Base-by-base conservation (phyloP, 2,329 filamentous ascomycete genomes). In the Sclerotinia glacialis region DNA sequence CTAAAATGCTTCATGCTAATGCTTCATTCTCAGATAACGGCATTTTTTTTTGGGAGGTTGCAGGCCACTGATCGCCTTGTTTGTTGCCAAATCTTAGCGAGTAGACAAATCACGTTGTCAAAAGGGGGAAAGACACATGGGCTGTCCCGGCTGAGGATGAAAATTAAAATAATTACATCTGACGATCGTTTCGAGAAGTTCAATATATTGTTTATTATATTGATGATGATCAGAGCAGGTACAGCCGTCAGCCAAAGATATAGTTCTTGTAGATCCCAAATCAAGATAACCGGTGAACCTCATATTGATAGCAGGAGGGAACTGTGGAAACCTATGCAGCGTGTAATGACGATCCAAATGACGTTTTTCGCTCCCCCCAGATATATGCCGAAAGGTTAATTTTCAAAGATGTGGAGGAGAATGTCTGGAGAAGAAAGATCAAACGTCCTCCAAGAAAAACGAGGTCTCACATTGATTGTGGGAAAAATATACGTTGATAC, bases 341-440 rank as follows among this genome's bases (percentile, higher is more conserved):
- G 5, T 34, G 18, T 53, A 28, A 53, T 53, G 28, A 21, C 16
- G 21, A 54, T 54, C n/a, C 21, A 21, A 37, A 37, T 37, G 50
- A 53, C 52, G 12, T 26, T 28, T 23, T 55, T 28, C 28, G 26
- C 52, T 37, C 34, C 34, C 31, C 52, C 52, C 52, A 34, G 28
- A 37, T 7, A 55, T 54, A 40, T 55, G 12, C 31, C 31, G n/a
- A 55, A 16, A 40, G 52, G 52, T 23, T 55, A n/a, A 8, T 5
- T 34, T n/a, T 37, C 28, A 37, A 28, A 40, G 37, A 14, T 5
- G 37, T 40, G 11, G 31, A 23, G 52, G 34, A 23, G 31, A 54
- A 54, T 54, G 7, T 21, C 31, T 37, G 31, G 52, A 54, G 31
- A 55, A 55, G 31, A 55, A 55, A 55, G 52, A 21, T 40, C 52